Evolutionary conservation across 192 early-diverging fungal genomes (phyloP), one percentile per base, ranked within the genome.

Genomic region (Oehlia diaphana): DNA sequence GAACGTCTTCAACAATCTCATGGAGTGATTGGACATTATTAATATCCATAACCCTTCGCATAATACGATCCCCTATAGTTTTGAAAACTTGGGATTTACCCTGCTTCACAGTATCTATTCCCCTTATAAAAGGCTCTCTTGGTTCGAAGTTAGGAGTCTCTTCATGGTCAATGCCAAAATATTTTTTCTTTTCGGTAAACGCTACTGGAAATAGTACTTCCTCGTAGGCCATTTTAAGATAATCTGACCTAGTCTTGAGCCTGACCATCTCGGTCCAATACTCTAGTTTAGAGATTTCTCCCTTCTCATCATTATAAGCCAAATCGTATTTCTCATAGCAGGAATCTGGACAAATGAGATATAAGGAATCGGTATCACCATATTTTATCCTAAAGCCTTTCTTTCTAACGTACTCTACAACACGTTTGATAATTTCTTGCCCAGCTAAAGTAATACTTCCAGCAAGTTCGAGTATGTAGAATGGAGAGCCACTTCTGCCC

Each of bases 1-100:
- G 73, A 74, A 61, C 28, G 2, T 74, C 53, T 23, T 74, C 53
- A 50, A 74, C 73, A 74, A 74, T 74, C 35, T 74, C 1, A 74
- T 74, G 53, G 6, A 74, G 13, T 0, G 53, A 13, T 0, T 4
- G 49, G 21, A 9, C 33, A 33, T 74, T 74, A 4, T 74, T 14
- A 0, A 74, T 61, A 58, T 74, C 26, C 53, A 16, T 58, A 33
- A 47, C 53, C n/a, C n/a, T 26, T 31, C 14, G 9, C 53, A 74
- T 74, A 58, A 74, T 74, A 10, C 9, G 10, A 0, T 50, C 7
- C 0, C 73, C 73, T 12, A 74, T 61, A 23, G 9, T 31, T 58
- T 31, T 50, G 28, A 74, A 74, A 31, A 74, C 53, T 3, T 74
- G 19, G 26, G 26, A 26, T 26, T 26, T 26, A 0, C 26, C 26